These are phyloP conservation scores for Gracilaria gracilis DNA, from an alignment of 23 red algal genomes.

Conservation along the genomic window DNA sequence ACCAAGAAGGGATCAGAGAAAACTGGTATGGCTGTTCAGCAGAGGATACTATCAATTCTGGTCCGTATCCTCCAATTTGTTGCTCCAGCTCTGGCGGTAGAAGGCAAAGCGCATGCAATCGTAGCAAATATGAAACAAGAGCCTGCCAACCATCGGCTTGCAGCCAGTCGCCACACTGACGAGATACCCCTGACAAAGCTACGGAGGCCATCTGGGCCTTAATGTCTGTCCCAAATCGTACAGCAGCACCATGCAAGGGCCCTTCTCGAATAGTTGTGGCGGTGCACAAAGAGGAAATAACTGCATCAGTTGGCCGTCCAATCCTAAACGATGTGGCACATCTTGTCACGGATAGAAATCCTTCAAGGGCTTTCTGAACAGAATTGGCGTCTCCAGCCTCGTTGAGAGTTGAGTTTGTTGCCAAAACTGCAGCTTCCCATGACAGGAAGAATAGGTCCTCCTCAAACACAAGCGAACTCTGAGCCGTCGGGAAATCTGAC, in stretches of 20 bases:
- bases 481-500: conserved; percentile 36
- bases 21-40: conserved; percentile 13
- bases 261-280: conserved; percentile 77
- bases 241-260: conserved; percentile 57
- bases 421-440: conserved; percentile 73
- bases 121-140: conserved; percentile 64
- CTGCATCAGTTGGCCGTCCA: conserved; percentile 74
- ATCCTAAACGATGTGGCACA: conserved; percentile 67
- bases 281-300: conserved; percentile 60
- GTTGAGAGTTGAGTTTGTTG: conserved; percentile 69
- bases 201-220: conserved; percentile 90
- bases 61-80: conserved; percentile 65
- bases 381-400: conserved; percentile 71
- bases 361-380: conserved; percentile 85
- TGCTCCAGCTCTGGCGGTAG: conserved; percentile 74
- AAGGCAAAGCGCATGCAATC: conserved; percentile 76
- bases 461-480: conserved; percentile 62
- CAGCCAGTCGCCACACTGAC: conserved; percentile 86
- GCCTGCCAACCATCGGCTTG: conserved; percentile 74
- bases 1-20: conserved; percentile 74
- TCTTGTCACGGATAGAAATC: conserved; percentile 71
- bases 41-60: conserved; percentile 56
- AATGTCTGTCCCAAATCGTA: conserved; percentile 86
- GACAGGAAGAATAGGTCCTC: conserved; percentile 74
- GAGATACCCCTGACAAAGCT: conserved; percentile 81